Evolutionary conservation across 1,139 yeast genomes (phyloP).

Genomic region (Yamadazyma epiphylla): DNA sequence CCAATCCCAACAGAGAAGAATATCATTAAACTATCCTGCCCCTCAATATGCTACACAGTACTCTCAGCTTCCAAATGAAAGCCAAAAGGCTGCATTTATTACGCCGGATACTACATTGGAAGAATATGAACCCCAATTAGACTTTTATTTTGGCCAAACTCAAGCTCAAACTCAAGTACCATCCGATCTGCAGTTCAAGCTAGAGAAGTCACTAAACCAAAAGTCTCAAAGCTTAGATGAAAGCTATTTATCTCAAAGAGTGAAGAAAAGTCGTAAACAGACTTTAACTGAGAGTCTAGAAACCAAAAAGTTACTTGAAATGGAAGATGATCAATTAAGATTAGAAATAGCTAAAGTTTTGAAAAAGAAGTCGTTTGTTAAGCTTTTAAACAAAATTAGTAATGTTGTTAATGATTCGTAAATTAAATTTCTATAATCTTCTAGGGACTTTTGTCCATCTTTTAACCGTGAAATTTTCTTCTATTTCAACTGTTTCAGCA

Average conservation of each 20-base stretch:
- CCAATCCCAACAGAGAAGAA: neutral
- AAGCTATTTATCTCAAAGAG: neutral
- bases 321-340: slow-evolving; percentile 1
- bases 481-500: slow-evolving; percentile 33
- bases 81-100: neutral
- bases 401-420: slow-evolving; percentile 3
- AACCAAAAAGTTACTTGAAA: neutral
- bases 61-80: neutral
- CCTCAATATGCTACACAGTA: neutral
- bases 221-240: neutral
- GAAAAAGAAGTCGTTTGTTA: slow-evolving; percentile 3
- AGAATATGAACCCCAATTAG: neutral
- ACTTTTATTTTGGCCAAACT: too few species aligned
- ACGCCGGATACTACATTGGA: neutral
- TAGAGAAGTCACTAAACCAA: too few species aligned
- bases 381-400: slow-evolving; percentile 4
- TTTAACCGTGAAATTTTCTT: slow-evolving; percentile 55
- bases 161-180: too few species aligned
- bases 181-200: too few species aligned
- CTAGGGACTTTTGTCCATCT: slow-evolving; percentile 34
- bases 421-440: slow-evolving; percentile 3
- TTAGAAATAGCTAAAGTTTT: slow-evolving; percentile 1
- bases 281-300: too few species aligned
- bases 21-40: too few species aligned
- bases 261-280: too few species aligned